Base-by-base conservation (phyloP, 2,329 filamentous ascomycete species). In the Calonectria multiphialidica region DNA sequence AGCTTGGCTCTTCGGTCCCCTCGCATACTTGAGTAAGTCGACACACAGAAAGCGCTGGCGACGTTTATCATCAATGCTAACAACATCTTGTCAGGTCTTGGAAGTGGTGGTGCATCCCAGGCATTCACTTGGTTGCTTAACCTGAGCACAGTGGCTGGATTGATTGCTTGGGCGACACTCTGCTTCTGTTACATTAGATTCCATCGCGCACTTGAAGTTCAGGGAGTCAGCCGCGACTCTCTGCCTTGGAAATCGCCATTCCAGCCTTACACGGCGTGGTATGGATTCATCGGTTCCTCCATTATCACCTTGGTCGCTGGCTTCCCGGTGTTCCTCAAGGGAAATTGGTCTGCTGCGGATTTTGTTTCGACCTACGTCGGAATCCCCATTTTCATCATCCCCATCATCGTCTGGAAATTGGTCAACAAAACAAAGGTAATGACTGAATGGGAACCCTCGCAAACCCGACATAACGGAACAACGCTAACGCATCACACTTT, bases 101-200 rank as follows among this genome's bases (percentile, higher is more conserved):
- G 77, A 37, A 66, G 33, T 2, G 77, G 88, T 75, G 89, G 87
- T 35, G 92, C 92, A 25, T 87, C 90, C 40, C 86, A 87, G 3
- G 93, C 93, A 8, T 95, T 94, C 81, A 88, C 86, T 65, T 95
- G 93, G 91, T 93, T 95, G 80, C 88, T 91, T 77, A 93, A 93
- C 81, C 88, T 95, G 68, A 93, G 91, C 35, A 94, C 90, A 68
- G 89, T 91, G 66, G 88, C 88, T 0, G 90, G 89, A 7, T 88
- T 89, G 78, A 88, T 92, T 77, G 89, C 89, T 30, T 92, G 90
- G 90, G 86, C 90, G 72, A 87, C 90, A 15, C 85, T 91, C 73
- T 85, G 90, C 80, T 81, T 90, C 73, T 90, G 89, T 2, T 92
- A 91, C 76, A 80, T 92, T 18, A 89, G 90, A 53, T 92, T 92